Base-by-base conservation (phyloP, 2,329 filamentous ascomycete species). In the Trichoderma guizhouense region DNA sequence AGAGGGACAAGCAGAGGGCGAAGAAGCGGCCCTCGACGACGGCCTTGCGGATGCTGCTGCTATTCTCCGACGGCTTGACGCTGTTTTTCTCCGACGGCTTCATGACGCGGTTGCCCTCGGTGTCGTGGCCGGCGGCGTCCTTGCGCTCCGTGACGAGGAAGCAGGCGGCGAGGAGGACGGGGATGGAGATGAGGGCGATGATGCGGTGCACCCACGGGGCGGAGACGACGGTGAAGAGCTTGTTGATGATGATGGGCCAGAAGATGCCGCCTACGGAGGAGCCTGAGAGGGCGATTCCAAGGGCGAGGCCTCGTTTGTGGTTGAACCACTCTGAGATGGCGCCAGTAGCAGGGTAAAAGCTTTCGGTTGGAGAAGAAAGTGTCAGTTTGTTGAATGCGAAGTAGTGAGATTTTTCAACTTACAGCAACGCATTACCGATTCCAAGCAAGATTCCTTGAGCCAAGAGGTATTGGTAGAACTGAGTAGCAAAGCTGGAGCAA, bases 381-480 rank as follows among this genome's bases (percentile, higher is more conserved):
- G 36, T 66, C 36, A 69, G 62, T 51, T 24, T 61, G n/a, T 30
- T 64, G 4, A 12, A 18, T 55, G 26, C 4, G 18, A 15, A 32
- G 9, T 18, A 30, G 7, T 7, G 14, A 8, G 26, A 32, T 51
- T 8, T 8, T 8, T 34, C 5, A 3, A 71, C 76, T 71, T 77
- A 83, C 72, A 82, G 64, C 58, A 82, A 76, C 15, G 83, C 80
- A 67, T 78, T 81, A 14, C 82, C 82, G 15, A 84, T 69, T 2
- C 84, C 84, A 32, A 83, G 77, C 15, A 83, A 80, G 26, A 83
- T 71, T 0, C 85, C 83, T 68, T 85, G 83, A 0, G 80, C 74
- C 2, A 84, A 71, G 1, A 85, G 73, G 7, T 81, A 72, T 61
- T 84, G 82, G 71, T 77, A 82, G 72, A 81, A 84, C 3, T 76